These are phyloP conservation scores for Spathaspora passalidarum DNA, from an alignment of 805 yeast species.

Conservation along the genomic window DNA sequence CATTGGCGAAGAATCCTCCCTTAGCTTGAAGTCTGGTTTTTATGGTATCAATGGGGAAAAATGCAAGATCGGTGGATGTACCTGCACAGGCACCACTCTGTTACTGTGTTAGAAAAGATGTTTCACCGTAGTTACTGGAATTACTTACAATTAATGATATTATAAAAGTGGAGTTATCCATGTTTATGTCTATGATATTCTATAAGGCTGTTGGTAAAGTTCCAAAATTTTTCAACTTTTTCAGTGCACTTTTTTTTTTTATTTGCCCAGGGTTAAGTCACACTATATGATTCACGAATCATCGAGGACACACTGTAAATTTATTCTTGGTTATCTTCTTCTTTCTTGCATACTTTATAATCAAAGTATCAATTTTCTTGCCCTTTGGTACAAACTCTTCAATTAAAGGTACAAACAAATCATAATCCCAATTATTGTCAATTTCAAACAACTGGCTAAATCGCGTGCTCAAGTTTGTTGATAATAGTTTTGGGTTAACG, in stretches of 20 bases:
- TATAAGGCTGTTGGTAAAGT: not conserved
- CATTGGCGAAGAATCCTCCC: slow-evolving; percentile 90
- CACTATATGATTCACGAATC: not conserved
- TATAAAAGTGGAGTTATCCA: slow-evolving; percentile 29
- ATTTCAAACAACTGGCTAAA: slow-evolving; percentile 31
- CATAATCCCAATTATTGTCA: slow-evolving; percentile 34
- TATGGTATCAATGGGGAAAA: slow-evolving; percentile 94
- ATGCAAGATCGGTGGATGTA: slow-evolving; percentile 88
- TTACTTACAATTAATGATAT: slow-evolving; percentile 32
- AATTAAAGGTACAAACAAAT: slow-evolving; percentile 37
- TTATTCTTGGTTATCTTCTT: slow-evolving; percentile 30
- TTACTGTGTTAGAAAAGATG: not conserved
- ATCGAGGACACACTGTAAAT: slow-evolving; percentile 25
- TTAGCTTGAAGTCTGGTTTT: slow-evolving; percentile 93
- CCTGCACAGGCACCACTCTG: slow-evolving; percentile 94
- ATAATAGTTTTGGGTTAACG: slow-evolving; percentile 48
- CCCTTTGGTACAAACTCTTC: slow-evolving; percentile 27
- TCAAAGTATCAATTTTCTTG: slow-evolving; percentile 34
- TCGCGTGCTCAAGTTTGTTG: slow-evolving; percentile 29
- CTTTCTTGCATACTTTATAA: slow-evolving; percentile 37
- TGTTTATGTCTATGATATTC: slow-evolving; percentile 8
- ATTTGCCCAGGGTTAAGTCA: not conserved
- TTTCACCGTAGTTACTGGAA: not conserved
- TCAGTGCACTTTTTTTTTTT: not conserved
- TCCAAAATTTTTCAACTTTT: not conserved